Conservation (phyloP, 108 stramenopile genomes). For the Nitzschia inconspicua region DNA sequence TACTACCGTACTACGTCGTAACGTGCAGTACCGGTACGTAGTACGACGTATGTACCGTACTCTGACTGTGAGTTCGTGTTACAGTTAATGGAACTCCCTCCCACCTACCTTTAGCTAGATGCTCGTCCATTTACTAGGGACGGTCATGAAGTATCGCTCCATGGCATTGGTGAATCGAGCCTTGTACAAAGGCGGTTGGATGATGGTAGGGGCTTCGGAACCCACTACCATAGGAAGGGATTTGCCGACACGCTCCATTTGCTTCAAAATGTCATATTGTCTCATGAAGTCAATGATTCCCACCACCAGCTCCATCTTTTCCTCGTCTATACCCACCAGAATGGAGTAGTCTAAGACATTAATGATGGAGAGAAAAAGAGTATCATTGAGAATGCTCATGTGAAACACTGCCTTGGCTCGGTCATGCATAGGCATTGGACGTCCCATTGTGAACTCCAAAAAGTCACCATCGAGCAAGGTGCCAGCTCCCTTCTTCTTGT, state of each 20-base stretch:
- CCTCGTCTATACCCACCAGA: slow-evolving; percentile 93
- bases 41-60: too few species aligned
- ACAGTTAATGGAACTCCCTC: too few species aligned
- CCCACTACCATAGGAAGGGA: slow-evolving; percentile 96
- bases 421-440: slow-evolving; percentile 92
- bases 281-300: slow-evolving; percentile 99
- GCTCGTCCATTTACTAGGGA: slow-evolving; percentile 95
- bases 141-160: slow-evolving; percentile 97
- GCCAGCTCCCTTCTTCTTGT: slow-evolving; percentile 18
- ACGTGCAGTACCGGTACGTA: too few species aligned
- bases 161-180: slow-evolving; percentile 93
- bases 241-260: slow-evolving; percentile 96
- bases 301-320: slow-evolving; percentile 89
- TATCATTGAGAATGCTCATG: slow-evolving; percentile 94
- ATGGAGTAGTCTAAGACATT: slow-evolving; percentile 98
- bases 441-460: slow-evolving; percentile 88
- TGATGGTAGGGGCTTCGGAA: slow-evolving; percentile 95
- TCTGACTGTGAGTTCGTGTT: too few species aligned
- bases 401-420: slow-evolving; percentile 90
- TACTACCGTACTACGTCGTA: too few species aligned
- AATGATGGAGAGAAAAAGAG: slow-evolving; percentile 91
- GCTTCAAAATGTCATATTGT: slow-evolving; percentile 97
- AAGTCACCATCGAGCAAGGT: slow-evolving; percentile 95
- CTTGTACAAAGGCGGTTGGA: slow-evolving; percentile 95
- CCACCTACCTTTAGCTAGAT: slow-evolving; percentile 33